Evolutionary conservation across 2,329 filamentous ascomycete genomes (phyloP).

Genomic region (Malbranchea zuffiana): DNA sequence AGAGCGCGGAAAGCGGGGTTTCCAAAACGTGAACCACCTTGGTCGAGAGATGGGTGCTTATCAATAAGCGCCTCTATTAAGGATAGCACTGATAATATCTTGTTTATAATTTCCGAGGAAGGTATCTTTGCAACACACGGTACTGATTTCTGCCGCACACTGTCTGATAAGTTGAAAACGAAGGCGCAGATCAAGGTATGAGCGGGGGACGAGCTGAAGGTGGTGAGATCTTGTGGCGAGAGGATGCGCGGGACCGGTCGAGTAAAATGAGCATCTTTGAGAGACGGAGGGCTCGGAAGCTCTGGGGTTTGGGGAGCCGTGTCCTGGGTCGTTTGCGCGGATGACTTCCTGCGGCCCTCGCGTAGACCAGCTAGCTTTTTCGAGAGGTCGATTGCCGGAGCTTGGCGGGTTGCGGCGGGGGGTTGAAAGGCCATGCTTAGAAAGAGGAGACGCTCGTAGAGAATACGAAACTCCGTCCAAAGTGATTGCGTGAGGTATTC

Average conservation of each 20-base stretch:
- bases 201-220: constrained; percentile 68
- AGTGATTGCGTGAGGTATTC: too few species aligned
- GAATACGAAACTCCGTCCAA: too few species aligned
- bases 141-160: constrained; percentile 59
- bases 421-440: background rate
- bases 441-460: constrained; percentile 8
- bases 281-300: constrained; percentile 57
- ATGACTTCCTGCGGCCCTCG: constrained; percentile 25
- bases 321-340: constrained; percentile 22
- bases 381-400: constrained; percentile 27
- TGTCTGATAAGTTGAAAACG: constrained; percentile 75
- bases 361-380: constrained; percentile 31
- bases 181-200: constrained; percentile 70
- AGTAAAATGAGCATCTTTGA: constrained; percentile 50
- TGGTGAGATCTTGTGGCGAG: constrained; percentile 64
- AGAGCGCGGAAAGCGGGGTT: constrained; percentile 84
- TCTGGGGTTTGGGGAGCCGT: constrained; percentile 66
- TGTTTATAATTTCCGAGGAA: constrained; percentile 38
- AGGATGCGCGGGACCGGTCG: constrained; percentile 69
- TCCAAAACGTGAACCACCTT: constrained; percentile 81
- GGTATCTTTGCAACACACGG: constrained; percentile 49
- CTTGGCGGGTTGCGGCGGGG: constrained; percentile 14
- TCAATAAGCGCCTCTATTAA: constrained; percentile 56
- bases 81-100: constrained; percentile 59
- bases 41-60: constrained; percentile 68